Evolutionary conservation across 495 filamentous ascomycete genomes (phyloP), one percentile per base, ranked within the genome.

Genomic region (Penicillium atrosanguineum): DNA sequence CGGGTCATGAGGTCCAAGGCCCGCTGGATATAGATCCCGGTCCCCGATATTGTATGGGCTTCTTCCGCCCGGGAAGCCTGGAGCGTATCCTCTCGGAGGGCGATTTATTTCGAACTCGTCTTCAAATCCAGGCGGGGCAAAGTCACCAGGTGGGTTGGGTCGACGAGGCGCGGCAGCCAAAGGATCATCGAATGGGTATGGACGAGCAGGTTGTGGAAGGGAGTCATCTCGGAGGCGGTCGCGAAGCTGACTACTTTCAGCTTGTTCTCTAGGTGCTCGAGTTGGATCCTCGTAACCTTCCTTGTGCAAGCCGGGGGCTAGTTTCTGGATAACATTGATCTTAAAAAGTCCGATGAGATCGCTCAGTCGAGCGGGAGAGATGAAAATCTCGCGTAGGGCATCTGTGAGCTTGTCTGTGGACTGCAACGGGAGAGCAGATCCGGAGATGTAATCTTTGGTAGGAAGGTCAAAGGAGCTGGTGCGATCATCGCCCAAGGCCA

Each of bases 111-210:
- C 90, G 62, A 88, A 90, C 59, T 96, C 92, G 72, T 97, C 91
- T 53, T 97, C 94, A 61, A 97, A 97, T 18, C 83, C 91, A 4
- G 94, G 94, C 0, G 91, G 90, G 0, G 85, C 80, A 56, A 95
- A 90, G 50, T 92, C 91, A n/a, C 80, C 87, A 1, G 79, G 69
- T 18, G 91, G 92, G 23, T 84, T 69, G 1, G 87, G 88, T 8
- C 75, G 79, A n/a, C 79, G 78, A 0, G 87, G 86, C 5, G 69
- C 76, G 3, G 73, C 74, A 4, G 83, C 82, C 7, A 91, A 74
- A 11, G 88, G 87, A 59, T 88, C 83, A 60, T 82, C 75, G 66
- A 87, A 86, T 11, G 84, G 89, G 55, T 81, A 81, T 25, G 83
- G 87, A 25, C 76, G 83, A 26, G 81, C 85, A 47, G 83, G 84